Evolutionary conservation across 1,139 yeast genomes (phyloP), one percentile per base, ranked within the genome.

Genomic region (Blastobotrys elegans): DNA sequence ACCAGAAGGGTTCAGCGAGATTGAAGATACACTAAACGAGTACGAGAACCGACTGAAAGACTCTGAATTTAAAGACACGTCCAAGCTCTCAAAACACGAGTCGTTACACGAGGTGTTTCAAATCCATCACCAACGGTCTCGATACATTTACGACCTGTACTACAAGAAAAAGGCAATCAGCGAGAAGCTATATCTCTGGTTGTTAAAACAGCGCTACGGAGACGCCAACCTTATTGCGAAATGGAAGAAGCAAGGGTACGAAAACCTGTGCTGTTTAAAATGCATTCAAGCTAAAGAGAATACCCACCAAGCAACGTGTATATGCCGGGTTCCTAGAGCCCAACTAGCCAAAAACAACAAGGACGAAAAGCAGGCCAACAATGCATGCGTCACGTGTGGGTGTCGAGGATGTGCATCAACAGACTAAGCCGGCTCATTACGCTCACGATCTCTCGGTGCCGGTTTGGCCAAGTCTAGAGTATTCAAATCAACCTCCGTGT

Each of bases 211-310:
- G 58, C 76, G 79, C 49, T 79, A 80, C 56, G 85, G 78, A 1
- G 92, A 89, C 61, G 78, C 72, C 5, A 75, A 79, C 39, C 69
- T 89, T 50, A 86, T 89, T 34, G 94, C 96, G 31, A 89, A 89
- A 64, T 89, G 97, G 97, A 82, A 82, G 65, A 88, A 86, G 61
- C 82, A 79, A 60, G 97, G 97, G 7, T 89, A 89, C 65, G 97
- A 89, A 62, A 77, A 83, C 51, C 68, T 89, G 47, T 89, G 97
- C 60, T 89, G 97, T 62, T 66, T 89, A 52, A 75, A 78, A 55
- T 89, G 97, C 62, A 86, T 89, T 35, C 80, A 80, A 57, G 72
- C 74, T n/a, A 69, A 66, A 35, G 87, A 83, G 53, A 79, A 74
- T 42, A 77, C 77, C 56, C 83, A 82, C 54, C 82, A 80, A 10